Percentiles rank a stretch among this genome's conserved stretches.
phyloP scores from a whole-genome alignment of 805 yeast genomes.

The Kuraishia molischiana region DNA sequence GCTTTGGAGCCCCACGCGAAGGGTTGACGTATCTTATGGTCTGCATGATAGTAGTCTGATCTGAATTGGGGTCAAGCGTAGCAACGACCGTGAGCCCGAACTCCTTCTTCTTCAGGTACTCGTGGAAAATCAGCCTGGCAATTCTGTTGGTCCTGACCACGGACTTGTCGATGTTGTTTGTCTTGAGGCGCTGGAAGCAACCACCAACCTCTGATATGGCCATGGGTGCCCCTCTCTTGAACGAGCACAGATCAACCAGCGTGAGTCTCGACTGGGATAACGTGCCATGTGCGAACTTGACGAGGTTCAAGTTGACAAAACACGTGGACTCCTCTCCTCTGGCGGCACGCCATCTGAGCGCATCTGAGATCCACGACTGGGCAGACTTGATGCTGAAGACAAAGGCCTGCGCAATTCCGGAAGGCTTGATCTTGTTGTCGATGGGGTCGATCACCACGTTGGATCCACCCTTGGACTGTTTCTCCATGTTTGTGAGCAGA shows the following conservation, averaged over 20 bases:
- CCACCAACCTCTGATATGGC: conserved; percentile 41
- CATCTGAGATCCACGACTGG: conserved; percentile 24
- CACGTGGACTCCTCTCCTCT: conserved; percentile 24
- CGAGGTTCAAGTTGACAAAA: conserved; percentile 32
- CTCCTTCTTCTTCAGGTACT: conserved; percentile 23
- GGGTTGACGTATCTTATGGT: conserved; percentile 21
- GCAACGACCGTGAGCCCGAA: conserved; percentile 24
- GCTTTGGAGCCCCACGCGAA: conserved; percentile 8
- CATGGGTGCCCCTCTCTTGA: conserved; percentile 41
- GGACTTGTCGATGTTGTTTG: conserved; percentile 27
- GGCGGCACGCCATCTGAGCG: conserved; percentile 26
- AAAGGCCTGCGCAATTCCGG: conserved; percentile 28
- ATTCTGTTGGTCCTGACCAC: conserved; percentile 37
- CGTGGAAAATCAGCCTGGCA: conserved; percentile 37
- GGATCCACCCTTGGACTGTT: conserved; percentile 17
- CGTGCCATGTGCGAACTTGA: conserved; percentile 12
- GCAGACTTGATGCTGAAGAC: conserved; percentile 28
- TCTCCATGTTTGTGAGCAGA: conserved; percentile 19
- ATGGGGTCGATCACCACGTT: conserved; percentile 32
- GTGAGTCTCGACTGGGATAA: conserved; percentile 28
- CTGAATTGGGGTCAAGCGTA: conserved; percentile 28
- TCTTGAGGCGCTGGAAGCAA: conserved; percentile 30
- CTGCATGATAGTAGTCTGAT: conserved; percentile 21
- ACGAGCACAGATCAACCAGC: conserved; percentile 41
- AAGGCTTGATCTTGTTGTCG: conserved; percentile 34